Evolutionary conservation across 2,329 filamentous ascomycete species (phyloP).

Genomic region (Phoma herbarum): DNA sequence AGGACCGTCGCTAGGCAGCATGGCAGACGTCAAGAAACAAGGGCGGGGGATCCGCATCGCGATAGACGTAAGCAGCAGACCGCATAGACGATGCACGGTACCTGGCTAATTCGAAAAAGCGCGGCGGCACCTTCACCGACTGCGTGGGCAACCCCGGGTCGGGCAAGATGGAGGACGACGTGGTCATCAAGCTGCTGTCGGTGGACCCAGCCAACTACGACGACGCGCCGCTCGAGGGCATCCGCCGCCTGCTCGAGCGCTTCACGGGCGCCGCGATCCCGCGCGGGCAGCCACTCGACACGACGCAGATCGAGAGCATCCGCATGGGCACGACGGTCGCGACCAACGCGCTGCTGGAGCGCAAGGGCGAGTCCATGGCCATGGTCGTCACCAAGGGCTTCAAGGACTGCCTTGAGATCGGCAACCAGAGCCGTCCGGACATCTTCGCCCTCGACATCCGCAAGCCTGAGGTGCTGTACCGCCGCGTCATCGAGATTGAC

Average conservation of each 20-base stretch:
- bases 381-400: slow-evolving; percentile 89
- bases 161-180: slow-evolving; percentile 74
- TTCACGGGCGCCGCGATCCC: slow-evolving; percentile 80
- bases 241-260: slow-evolving; percentile 81
- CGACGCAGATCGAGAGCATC: slow-evolving; percentile 84
- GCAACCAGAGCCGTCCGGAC: slow-evolving; percentile 86
- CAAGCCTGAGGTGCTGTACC: slow-evolving; percentile 87
- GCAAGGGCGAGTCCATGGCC: slow-evolving; percentile 88
- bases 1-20: slow-evolving; percentile 20
- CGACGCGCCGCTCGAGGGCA: slow-evolving; percentile 90
- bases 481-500: slow-evolving; percentile 85
- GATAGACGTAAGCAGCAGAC: slow-evolving; percentile 59
- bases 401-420: slow-evolving; percentile 85
- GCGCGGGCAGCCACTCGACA: slow-evolving; percentile 81
- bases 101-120: no score
- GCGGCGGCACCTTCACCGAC: slow-evolving; percentile 92
- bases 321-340: slow-evolving; percentile 96
- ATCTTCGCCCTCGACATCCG: slow-evolving; percentile 91
- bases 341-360: slow-evolving; percentile 88
- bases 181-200: slow-evolving; percentile 87
- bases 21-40: slow-evolving; percentile 40
- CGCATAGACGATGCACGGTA: no score
- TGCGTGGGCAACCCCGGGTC: slow-evolving; percentile 83
- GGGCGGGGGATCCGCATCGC: slow-evolving; percentile 75
- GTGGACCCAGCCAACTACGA: slow-evolving; percentile 90